Base-by-base conservation (phyloP, 352 stramenopile genomes). In the Pythium rishiriense region DNA sequence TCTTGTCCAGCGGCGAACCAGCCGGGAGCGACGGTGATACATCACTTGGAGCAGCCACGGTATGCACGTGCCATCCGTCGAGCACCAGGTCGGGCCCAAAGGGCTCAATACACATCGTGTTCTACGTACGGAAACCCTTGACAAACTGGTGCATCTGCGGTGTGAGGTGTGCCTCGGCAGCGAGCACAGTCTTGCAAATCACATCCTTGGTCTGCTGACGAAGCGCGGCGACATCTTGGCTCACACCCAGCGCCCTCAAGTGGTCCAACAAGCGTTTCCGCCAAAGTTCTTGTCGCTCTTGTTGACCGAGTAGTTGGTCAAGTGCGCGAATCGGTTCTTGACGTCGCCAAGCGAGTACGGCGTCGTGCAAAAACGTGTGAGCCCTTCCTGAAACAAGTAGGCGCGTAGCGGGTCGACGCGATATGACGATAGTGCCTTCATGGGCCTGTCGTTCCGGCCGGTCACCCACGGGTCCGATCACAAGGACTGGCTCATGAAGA, bases 401-500 rank as follows among this genome's bases (percentile, higher is more conserved):
- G 93, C 82, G 25, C 88, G 76, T 43, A 97, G 64, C 17, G 90
- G 90, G 51, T 96, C 85, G 35, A 96, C 67, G 46, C 76, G 88
- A 63, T 71, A 84, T 24, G 74, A 71, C 21, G 70, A 57, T 0
- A 97, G 74, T 17, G 79, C 95, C 60, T 91, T 87, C 68, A 91
- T 77, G 15, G 97, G 72, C 0, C 91, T 77, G 58, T 97, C 91
- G 43, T 97, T 97, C 39, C 91, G 81, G 0, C 91, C 91, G 15
- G 97, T 85, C 31, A 94, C 84, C 91, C 91, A 97, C 26, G 84
- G 89, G 57, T 94, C 88, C 0, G 91, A n/a, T n/a, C n/a, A n/a
- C n/a, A n/a, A 87, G 58, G 97, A 93, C 54, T 97, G 91, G 58
- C n/a, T n/a, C n/a, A n/a, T n/a, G 97, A 97, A 49, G 95, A 92